Evolutionary conservation across 257 asterid species (phyloP), one percentile per base, ranked within the genome.

Genomic region (Nicotiana otophora): DNA sequence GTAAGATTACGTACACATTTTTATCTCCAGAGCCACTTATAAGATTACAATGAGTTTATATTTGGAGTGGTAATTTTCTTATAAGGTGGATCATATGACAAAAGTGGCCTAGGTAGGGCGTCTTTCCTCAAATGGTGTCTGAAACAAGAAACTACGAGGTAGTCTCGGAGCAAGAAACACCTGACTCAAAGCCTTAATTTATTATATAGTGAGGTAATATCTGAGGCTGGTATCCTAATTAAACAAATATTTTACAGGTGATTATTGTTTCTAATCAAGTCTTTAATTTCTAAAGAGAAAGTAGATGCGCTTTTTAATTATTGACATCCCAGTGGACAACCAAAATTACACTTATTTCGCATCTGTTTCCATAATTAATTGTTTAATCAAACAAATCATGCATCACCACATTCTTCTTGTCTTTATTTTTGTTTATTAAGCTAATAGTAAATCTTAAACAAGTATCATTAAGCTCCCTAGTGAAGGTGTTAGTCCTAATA

Each of bases 271-370:
- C 63, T 48, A 48, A 51, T 51, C 63, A 26, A 15, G 20, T 51
- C 80, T 48, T 48, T 74, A 51, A 48, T 26, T 46, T 75, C 26
- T 51, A 26, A 14, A 74, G 15, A 51, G 23, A 48, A 74, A 51
- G 80, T 74, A 51, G 31, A 26, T 51, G 80, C 46, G 28, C 80
- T 48, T 75, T 75, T 74, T 48, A 48, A 34, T 74, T 74, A 48
- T 7, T 74, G 26, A 15, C 62, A 48, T 75, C 80, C 63, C 36
- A 48, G 63, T 26, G 80, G 63, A 26, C 80, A 75, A 51, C 63
- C 2, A 16, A 26, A 75, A 15, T 33, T 74, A 12, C 14, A 23
- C 7, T 26, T 72, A 72, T 72, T 72, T 46, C 60, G 20, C 14
- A 42, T 55, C 61, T 23, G 14, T 3, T 72, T 46, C 26, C 23